These are phyloP conservation scores for Toxicodendron radicans DNA, from an alignment of 345 rosid genomes.

Conservation along the genomic window DNA sequence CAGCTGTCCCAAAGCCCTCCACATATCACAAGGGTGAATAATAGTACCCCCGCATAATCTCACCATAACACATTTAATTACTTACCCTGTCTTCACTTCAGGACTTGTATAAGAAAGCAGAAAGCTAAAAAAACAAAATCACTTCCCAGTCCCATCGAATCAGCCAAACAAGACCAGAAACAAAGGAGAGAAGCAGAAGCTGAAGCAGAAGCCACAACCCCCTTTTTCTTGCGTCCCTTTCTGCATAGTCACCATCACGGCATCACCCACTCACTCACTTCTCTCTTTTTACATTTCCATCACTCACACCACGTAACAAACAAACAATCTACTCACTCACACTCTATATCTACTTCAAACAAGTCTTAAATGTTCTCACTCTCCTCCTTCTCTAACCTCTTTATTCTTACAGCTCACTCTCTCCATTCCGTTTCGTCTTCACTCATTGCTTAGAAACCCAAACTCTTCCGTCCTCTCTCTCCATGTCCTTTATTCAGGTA, in stretches of 20 bases:
- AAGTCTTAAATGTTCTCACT: constrained; percentile 22
- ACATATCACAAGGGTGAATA: too few species aligned
- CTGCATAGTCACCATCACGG: constrained; percentile 1
- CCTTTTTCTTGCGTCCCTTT: neutral
- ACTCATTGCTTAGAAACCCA: too few species aligned
- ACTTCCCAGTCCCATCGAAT: constrained; percentile 21
- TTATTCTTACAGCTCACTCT: neutral
- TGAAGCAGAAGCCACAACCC: neutral
- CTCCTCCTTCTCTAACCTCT: neutral
- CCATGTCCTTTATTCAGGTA: neutral
- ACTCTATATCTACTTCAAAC: neutral
- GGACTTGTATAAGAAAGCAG: neutral
- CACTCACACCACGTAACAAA: neutral
- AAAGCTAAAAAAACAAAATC: neutral
- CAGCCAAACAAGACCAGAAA: constrained; percentile 22
- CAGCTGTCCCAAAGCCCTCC: too few species aligned
- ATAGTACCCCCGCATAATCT: too few species aligned
- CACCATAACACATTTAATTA: too few species aligned
- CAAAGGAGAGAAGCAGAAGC: neutral
- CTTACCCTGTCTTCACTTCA: too few species aligned
- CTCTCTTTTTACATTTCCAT: neutral
- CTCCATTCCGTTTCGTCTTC: too few species aligned
- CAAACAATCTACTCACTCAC: neutral
- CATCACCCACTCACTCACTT: neutral
- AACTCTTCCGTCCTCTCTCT: neutral